Evolutionary conservation across 805 yeast species (phyloP).

Genomic region (Hanseniaspora mollemarum): DNA sequence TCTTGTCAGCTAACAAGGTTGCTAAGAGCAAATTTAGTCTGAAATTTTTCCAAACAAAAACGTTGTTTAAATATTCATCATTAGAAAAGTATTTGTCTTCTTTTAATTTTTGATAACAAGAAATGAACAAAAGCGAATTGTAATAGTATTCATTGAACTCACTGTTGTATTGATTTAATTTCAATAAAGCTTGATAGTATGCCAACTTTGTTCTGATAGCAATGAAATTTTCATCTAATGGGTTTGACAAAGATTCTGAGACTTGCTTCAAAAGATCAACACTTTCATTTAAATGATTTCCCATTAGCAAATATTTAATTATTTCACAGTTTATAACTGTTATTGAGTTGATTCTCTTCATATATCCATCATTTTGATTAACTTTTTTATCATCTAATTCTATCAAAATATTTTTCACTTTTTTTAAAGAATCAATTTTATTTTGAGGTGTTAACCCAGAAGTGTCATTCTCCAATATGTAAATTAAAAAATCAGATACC

Average conservation of each 20-base stretch:
- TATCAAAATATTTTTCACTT: conserved; percentile 38
- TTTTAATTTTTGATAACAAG: conserved; percentile 32
- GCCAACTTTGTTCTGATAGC: conserved; percentile 67
- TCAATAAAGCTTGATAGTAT: conserved; percentile 68
- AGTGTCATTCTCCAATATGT: conserved; percentile 37
- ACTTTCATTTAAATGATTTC: conserved; percentile 47
- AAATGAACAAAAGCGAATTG: conserved; percentile 68
- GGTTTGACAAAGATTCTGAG: conserved; percentile 43
- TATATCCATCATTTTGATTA: conserved; percentile 29
- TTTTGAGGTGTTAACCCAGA: conserved; percentile 32
- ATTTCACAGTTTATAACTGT: conserved; percentile 56
- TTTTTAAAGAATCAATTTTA: conserved; percentile 39
- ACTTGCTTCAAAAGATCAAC: conserved; percentile 56
- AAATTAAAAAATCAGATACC: conserved; percentile 61
- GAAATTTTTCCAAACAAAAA: conserved; percentile 36
- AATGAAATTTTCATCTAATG: conserved; percentile 35
- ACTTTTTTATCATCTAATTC: conserved; percentile 28
- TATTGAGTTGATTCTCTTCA: conserved; percentile 42
- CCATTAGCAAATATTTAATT: conserved; percentile 54
- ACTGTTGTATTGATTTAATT: conserved; percentile 56
- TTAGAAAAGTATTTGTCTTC: conserved; percentile 15
- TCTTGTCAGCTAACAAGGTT: conserved; percentile 80
- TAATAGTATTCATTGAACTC: conserved; percentile 76
- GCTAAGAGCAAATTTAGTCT: conserved; percentile 73
- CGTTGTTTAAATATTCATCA: conserved; percentile 27